phyloP scores from a whole-genome alignment of 2,329 filamentous ascomycete species.

The Trichoderma koningii region DNA sequence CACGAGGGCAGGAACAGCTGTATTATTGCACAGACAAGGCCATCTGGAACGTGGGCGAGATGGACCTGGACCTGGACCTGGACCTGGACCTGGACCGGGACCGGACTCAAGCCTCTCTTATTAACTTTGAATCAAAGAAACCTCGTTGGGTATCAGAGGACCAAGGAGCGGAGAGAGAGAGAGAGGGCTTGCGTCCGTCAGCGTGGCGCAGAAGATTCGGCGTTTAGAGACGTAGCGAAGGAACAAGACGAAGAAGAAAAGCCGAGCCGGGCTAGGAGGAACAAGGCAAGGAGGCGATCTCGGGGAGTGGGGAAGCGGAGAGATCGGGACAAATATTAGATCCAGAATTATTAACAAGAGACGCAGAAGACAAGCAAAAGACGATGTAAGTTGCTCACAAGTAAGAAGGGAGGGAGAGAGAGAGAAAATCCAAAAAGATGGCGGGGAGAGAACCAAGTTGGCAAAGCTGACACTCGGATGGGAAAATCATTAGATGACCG shows the following conservation, averaged over 20 bases:
- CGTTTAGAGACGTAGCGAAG: background rate
- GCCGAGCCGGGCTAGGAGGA: background rate
- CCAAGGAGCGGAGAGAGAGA: background rate
- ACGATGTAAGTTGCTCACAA: background rate
- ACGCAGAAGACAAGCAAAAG: background rate
- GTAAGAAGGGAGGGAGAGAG: background rate
- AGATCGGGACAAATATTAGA: background rate
- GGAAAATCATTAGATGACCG: background rate
- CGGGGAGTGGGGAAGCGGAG: slow-evolving; percentile 9
- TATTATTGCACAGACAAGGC: slow-evolving; percentile 10
- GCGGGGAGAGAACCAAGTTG: background rate
- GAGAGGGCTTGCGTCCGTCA: slow-evolving; percentile 8
- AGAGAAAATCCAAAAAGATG: background rate
- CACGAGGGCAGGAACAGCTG: background rate
- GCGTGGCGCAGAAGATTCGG: slow-evolving; percentile 12
- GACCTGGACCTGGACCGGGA: background rate
- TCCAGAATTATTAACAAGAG: background rate
- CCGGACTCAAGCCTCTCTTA: background rate
- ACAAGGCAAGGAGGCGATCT: background rate
- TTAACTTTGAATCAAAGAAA: slow-evolving; percentile 1
- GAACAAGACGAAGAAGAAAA: background rate
- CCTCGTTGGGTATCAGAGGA: background rate
- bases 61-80: background rate
- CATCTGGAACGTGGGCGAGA: slow-evolving; percentile 14
- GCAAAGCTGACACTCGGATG: background rate